Percentiles rank a stretch among this genome's conserved stretches.
Conservation (phyloP, 2,329 filamentous ascomycete genomes). For the Neospermospora avenae region DNA sequence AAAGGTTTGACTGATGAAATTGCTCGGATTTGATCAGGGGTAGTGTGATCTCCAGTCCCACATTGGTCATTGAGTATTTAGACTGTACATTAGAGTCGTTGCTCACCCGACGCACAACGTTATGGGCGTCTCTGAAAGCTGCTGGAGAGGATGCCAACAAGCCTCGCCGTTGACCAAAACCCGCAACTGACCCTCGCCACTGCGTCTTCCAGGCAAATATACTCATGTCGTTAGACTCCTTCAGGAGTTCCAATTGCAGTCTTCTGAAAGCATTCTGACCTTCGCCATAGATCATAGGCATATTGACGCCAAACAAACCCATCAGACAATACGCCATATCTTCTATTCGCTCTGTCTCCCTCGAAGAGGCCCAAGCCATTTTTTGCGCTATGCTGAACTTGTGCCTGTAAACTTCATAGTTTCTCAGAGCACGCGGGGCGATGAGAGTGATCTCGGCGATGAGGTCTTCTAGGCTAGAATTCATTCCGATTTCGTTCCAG, state of each 20-base stretch:
- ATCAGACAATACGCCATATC: conserved; percentile 6
- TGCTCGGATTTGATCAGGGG: background rate
- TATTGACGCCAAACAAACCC: conserved; percentile 7
- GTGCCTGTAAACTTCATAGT: background rate
- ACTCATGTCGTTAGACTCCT: background rate
- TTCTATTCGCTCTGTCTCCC: background rate
- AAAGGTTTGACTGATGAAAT: too few species aligned
- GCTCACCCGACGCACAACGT: background rate
- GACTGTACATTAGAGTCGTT: background rate
- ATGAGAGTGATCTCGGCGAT: background rate
- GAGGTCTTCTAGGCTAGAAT: background rate
- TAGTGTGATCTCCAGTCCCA: background rate
- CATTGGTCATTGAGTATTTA: background rate
- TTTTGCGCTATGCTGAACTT: conserved; percentile 2
- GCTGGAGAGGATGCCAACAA: background rate
- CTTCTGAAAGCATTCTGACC: background rate
- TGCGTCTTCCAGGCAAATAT: background rate
- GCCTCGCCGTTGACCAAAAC: background rate
- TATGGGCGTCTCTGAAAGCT: background rate
- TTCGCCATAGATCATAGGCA: conserved; percentile 7
- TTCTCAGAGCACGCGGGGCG: background rate
- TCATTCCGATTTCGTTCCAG: background rate
- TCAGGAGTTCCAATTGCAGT: conserved; percentile 4
- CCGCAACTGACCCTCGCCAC: too few species aligned
- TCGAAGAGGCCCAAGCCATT: conserved; percentile 4